Evolutionary conservation across 352 stramenopile genomes (phyloP).

Genomic region (Globisporangium spiculum): DNA sequence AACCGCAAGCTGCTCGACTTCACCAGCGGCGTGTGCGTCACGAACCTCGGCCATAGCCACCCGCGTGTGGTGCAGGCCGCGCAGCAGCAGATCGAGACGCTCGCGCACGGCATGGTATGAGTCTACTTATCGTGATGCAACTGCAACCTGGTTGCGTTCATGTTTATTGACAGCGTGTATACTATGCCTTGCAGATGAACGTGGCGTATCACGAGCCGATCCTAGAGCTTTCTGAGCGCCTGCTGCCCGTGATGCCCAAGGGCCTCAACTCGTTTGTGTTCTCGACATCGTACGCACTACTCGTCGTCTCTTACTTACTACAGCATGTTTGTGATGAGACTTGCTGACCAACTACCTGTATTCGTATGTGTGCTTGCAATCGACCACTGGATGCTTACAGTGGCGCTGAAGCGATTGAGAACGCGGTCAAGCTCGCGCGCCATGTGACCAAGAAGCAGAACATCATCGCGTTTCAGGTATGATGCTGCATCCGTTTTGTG

Average conservation of each 20-base stretch:
- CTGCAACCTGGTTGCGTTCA: background rate
- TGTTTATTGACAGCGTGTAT: background rate
- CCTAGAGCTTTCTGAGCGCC: conserved; percentile 82
- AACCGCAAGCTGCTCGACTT: conserved; percentile 90
- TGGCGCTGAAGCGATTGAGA: conserved; percentile 91
- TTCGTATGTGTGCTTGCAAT: background rate
- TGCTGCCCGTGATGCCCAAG: conserved; percentile 73
- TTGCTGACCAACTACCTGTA: background rate
- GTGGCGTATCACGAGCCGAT: conserved; percentile 92
- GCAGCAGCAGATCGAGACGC: conserved; percentile 84
- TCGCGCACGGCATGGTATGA: conserved; percentile 65
- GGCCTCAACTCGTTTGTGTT: conserved; percentile 88
- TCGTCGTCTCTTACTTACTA: background rate
- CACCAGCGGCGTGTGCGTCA: conserved; percentile 92
- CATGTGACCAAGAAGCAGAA: conserved; percentile 86
- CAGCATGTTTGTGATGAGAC: background rate
- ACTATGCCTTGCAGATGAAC: conserved; percentile 65
- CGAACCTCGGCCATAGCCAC: conserved; percentile 91
- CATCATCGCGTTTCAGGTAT: conserved; percentile 87
- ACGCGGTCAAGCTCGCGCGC: conserved; percentile 90
- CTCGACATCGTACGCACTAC: conserved; percentile 50
- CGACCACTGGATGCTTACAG: conserved; percentile 20
- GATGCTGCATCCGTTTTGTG: background rate
- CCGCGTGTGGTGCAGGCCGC: conserved; percentile 88
- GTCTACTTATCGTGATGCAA: conserved; percentile 16